Evolutionary conservation across 495 filamentous ascomycete species (phyloP), one percentile per base, ranked within the genome.

Genomic region (Pyronema omphalodes): DNA sequence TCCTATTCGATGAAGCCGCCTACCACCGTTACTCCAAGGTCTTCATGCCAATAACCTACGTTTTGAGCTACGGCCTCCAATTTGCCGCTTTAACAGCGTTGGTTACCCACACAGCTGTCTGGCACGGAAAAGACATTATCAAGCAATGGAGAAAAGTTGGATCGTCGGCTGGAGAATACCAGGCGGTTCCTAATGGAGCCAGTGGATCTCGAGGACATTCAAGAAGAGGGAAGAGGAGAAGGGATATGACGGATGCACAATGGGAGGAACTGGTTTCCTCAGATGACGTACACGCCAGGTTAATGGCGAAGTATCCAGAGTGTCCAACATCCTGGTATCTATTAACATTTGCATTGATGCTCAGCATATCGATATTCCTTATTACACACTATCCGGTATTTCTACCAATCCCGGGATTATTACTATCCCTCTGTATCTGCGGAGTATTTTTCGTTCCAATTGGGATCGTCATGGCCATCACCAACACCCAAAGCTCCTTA

Each of bases 401-500:
- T 66, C 73, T 80, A 18, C 82, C 76, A 1, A 87, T 78, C 81
- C 89, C 80, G 63, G 86, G 86, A 8, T 70, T 89, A 6, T 69
- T 93, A 9, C 72, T 93, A 6, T 83, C 85, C 1, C 71, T 87
- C 12, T 75, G 69, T 37, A 86, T 89, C 44, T 83, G 82, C 55
- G 70, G 79, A 17, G 66, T 86, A 7, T 77, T 85, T 48, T 82
- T 86, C 64, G 80, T 88, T 53, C 79, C 86, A 49, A 82, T 86
- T 56, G 84, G 85, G 48, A 84, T 88, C 45, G 80, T 89, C 51
- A 88, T 85, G 77, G 86, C 84, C 7, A 86, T 87, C 51, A 83
- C 86, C 23, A 91, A 89, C 62, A 80, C 86, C 46, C 84, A 87
- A 62, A 82, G 76, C 61, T 82, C 76, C 60, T 81, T 88, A 61